Evolutionary conservation across 2,329 filamentous ascomycete species (phyloP).

Genomic region (Claviceps humidiphila): DNA sequence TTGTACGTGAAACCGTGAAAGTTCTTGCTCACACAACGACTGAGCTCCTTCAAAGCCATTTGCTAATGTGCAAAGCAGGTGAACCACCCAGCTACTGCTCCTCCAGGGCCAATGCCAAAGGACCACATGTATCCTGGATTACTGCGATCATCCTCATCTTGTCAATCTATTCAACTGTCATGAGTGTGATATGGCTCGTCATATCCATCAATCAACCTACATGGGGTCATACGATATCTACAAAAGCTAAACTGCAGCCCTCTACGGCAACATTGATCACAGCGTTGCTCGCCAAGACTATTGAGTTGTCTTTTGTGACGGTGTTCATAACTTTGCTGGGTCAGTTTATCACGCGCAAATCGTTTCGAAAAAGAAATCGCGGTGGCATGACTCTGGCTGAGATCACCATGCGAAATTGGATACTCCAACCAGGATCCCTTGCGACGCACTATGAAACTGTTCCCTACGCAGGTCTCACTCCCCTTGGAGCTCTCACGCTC

Average conservation of each 20-base stretch:
- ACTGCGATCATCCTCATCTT: conserved; percentile 31
- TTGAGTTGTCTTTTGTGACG: conserved; percentile 67
- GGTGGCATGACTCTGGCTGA: conserved; percentile 67
- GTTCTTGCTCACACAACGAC: not conserved
- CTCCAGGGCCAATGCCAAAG: conserved; percentile 19
- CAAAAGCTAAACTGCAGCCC: conserved; percentile 39
- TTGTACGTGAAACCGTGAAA: conserved; percentile 11
- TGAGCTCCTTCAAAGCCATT: too few species aligned
- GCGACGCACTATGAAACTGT: conserved; percentile 56
- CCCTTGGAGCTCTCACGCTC: conserved; percentile 52
- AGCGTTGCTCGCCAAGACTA: conserved; percentile 60
- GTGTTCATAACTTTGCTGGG: conserved; percentile 64
- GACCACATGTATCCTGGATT: conserved; percentile 31
- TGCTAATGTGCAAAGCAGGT: conserved; percentile 2
- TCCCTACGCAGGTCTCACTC: conserved; percentile 46
- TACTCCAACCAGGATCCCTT: conserved; percentile 58
- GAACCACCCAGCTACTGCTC: conserved; percentile 21
- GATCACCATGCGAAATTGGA: conserved; percentile 66
- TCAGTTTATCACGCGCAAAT: conserved; percentile 58
- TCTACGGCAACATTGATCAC: conserved; percentile 54
- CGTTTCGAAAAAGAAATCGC: conserved; percentile 43
- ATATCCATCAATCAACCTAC: conserved; percentile 48
- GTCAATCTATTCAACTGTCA: conserved; percentile 48
- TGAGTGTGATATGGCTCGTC: conserved; percentile 53
- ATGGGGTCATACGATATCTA: conserved; percentile 45